phyloP scores from a whole-genome alignment of 2,329 filamentous ascomycete species.

The Hyphodiscus sp. region DNA sequence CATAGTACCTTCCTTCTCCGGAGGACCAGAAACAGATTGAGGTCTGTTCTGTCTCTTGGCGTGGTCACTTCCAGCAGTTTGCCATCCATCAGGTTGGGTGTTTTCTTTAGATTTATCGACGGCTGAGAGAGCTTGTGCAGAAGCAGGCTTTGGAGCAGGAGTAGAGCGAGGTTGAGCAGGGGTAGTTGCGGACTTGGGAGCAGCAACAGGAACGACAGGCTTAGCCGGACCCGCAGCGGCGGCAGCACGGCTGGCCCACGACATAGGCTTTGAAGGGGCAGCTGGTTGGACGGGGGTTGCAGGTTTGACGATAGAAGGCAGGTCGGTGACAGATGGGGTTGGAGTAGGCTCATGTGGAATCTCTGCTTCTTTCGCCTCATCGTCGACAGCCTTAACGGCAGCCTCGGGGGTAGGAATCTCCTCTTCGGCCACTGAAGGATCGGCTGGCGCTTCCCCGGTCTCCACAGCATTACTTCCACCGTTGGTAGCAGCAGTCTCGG shows the following conservation, averaged over 20 bases:
- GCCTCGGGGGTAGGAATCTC: conserved; percentile 38
- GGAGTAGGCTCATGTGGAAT: conserved; percentile 59
- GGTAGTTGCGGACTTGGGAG: conserved; percentile 49
- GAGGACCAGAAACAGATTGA: conserved; percentile 54
- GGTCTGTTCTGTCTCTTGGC: conserved; percentile 77
- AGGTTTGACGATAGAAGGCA: conserved; percentile 28
- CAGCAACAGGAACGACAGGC: conserved; percentile 43
- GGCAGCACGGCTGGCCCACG: conserved; percentile 66
- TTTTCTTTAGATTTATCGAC: conserved; percentile 29
- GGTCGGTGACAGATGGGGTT: conserved; percentile 43
- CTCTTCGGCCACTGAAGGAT: conserved; percentile 28
- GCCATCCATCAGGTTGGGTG: conserved; percentile 60
- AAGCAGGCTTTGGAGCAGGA: conserved; percentile 38
- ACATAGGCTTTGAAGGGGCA: conserved; percentile 55
- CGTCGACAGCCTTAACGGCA: conserved; percentile 46
- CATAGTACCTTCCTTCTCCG: conserved; percentile 68
- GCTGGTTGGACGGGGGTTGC: conserved; percentile 48
- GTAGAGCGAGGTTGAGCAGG: conserved; percentile 49
- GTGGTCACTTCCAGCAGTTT: conserved; percentile 71
- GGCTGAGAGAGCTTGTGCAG: conserved; percentile 33
- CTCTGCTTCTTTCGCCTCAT: conserved; percentile 52
- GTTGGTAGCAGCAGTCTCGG: conserved; percentile 37
- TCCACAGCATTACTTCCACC: conserved; percentile 34
- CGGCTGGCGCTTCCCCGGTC: conserved; percentile 29
- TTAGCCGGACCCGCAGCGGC: conserved; percentile 51